Conservation (phyloP, 352 stramenopile species). For the Globisporangium cylindrosporum region DNA sequence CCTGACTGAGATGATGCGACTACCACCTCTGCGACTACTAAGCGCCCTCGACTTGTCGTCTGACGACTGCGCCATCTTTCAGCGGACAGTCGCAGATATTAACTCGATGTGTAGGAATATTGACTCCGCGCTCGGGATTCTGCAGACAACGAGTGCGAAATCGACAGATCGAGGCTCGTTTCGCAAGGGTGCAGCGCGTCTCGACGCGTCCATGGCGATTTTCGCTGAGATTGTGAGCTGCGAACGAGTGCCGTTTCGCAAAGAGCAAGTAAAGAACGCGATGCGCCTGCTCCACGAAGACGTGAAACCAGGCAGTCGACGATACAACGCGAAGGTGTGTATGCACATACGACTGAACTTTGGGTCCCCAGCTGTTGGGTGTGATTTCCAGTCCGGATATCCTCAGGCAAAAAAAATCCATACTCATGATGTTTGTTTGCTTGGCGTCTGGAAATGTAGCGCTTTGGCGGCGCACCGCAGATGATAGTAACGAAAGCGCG, state of each 20-base stretch:
- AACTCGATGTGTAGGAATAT: neutral
- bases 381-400: neutral
- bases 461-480: neutral
- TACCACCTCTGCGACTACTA: neutral
- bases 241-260: constrained; percentile 6
- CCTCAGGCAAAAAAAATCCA: neutral
- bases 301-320: neutral
- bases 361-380: neutral
- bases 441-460: neutral
- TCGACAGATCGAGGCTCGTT: neutral
- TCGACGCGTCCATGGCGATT: neutral
- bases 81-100: neutral
- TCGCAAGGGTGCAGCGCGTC: neutral
- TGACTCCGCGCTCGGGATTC: neutral
- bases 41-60: neutral
- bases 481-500: neutral
- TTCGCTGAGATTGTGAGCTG: constrained; percentile 1
- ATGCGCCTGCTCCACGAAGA: neutral
- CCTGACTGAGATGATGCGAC: neutral
- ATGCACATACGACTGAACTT: neutral
- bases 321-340: neutral
- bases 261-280: neutral
- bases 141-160: neutral
- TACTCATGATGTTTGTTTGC: neutral
- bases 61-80: neutral